Evolutionary conservation across 1,284 basidiomycete genomes (phyloP).

Genomic region (Cryptococcus jaspeensis): DNA sequence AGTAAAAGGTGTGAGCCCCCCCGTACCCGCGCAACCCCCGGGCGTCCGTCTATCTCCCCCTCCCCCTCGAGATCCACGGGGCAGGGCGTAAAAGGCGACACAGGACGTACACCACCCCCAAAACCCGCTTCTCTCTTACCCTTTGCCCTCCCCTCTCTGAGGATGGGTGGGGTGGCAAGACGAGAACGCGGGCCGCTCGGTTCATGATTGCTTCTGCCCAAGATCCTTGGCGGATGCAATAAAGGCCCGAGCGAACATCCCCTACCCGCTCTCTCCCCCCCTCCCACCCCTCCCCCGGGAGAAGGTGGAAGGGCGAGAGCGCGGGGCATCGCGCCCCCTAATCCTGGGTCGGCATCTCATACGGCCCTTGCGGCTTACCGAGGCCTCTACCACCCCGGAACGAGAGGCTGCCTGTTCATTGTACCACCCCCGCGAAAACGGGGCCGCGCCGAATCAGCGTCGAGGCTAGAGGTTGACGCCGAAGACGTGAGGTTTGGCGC

Average conservation of each 20-base stretch:
- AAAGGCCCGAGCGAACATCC: slow-evolving; percentile 30
- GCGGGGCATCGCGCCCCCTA: too few species aligned
- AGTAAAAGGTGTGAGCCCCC: slow-evolving; percentile 41
- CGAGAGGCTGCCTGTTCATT: too few species aligned
- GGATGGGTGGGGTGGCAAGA: too few species aligned
- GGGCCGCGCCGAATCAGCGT: slow-evolving; percentile 30
- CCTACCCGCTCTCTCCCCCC: neutral
- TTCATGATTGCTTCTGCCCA: slow-evolving; percentile 18
- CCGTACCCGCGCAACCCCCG: neutral
- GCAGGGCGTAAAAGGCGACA: slow-evolving; percentile 25
- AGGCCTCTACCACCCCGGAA: too few species aligned
- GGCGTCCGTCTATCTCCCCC: slow-evolving; percentile 22
- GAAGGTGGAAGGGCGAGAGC: neutral
- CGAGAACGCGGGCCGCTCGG: slow-evolving; percentile 14
- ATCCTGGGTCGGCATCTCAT: too few species aligned
- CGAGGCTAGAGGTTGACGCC: slow-evolving; percentile 7
- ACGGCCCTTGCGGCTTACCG: too few species aligned
- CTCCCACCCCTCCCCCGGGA: neutral
- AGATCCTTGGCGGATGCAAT: slow-evolving; percentile 11
- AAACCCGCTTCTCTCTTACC: neutral
- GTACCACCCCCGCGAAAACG: too few species aligned
- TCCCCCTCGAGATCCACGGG: slow-evolving; percentile 7
- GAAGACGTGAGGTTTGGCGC: slow-evolving; percentile 34
- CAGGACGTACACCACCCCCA: slow-evolving; percentile 24
- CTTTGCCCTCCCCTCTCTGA: too few species aligned